Evolutionary conservation across 495 filamentous ascomycete genomes (phyloP).

Genomic region (Antarctomyces pellizariae): DNA sequence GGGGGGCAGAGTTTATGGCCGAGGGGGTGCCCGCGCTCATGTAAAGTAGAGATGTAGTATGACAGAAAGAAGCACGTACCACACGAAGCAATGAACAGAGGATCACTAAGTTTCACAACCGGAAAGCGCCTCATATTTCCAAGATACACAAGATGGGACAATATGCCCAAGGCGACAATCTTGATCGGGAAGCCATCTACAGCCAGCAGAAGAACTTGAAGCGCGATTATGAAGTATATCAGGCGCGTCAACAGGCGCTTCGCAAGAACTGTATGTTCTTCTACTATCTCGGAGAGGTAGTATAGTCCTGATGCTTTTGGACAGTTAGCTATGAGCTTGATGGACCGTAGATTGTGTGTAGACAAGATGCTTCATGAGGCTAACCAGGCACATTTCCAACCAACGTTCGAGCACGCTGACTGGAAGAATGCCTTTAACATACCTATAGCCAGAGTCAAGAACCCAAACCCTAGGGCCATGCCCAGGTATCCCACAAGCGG

Average conservation of each 20-base stretch:
- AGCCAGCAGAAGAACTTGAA: conserved; percentile 50
- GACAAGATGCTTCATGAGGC: no score
- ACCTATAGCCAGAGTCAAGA: conserved; percentile 89
- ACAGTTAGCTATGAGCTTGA: no score
- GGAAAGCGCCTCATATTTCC: conserved; percentile 78
- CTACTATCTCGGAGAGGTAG: conserved; percentile 92
- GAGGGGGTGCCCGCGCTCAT: no score
- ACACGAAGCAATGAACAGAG: conserved; percentile 69
- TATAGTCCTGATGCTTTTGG: conserved; percentile 88
- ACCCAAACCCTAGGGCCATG: conserved; percentile 68
- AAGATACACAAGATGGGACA: conserved; percentile 68
- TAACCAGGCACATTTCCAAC: no score
- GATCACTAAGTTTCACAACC: conserved; percentile 70
- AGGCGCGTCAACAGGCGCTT: conserved; percentile 62
- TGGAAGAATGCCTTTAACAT: no score
- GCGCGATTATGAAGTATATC: conserved; percentile 60
- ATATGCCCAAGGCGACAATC: conserved; percentile 50
- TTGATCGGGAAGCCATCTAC: conserved; percentile 67
- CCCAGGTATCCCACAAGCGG: conserved; percentile 77
- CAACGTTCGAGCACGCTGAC: no score
- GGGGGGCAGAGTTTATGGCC: not conserved
- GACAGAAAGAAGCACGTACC: conserved; percentile 20
- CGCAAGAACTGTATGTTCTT: conserved; percentile 85
- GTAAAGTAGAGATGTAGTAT: not conserved
- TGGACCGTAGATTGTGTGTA: no score